A percentile compares a stretch with the other conserved stretches of the same genome.
Conservation (phyloP, 1,139 yeast genomes). For the Taphrina sp. region DNA sequence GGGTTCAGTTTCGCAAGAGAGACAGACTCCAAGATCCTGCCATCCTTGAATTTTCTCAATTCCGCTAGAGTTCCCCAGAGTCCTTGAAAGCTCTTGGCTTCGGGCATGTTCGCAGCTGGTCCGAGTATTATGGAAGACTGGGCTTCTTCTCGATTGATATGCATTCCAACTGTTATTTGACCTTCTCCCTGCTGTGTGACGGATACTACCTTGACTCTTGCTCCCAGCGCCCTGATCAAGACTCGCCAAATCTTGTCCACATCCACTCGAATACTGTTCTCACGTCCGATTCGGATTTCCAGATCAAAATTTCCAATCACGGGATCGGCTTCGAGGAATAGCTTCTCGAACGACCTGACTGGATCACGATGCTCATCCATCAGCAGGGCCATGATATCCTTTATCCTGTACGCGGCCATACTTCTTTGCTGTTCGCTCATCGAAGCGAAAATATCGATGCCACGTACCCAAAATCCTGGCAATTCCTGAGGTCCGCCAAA, state of each 20-base stretch:
- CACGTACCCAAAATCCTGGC: slow-evolving; percentile 8
- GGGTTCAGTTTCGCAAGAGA: slow-evolving; percentile 55
- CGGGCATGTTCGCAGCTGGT: slow-evolving; percentile 60
- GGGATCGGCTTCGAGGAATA: neutral
- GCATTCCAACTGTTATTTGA: slow-evolving; percentile 57
- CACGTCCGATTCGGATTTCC: neutral
- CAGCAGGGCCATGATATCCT: no score
- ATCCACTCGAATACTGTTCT: slow-evolving; percentile 40
- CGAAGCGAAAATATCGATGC: neutral
- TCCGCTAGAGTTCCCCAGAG: slow-evolving; percentile 92
- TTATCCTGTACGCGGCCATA: neutral
- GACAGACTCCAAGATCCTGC: slow-evolving; percentile 82
- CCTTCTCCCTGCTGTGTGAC: slow-evolving; percentile 38
- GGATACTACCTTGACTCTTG: slow-evolving; percentile 54
- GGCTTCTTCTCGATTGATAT: slow-evolving; percentile 68
- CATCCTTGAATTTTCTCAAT: slow-evolving; percentile 81
- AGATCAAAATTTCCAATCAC: slow-evolving; percentile 10
- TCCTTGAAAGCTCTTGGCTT: slow-evolving; percentile 62
- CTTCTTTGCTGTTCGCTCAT: slow-evolving; percentile 6
- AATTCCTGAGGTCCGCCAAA: neutral
- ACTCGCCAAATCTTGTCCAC: slow-evolving; percentile 61
- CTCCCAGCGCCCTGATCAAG: slow-evolving; percentile 64
- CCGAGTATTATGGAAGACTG: slow-evolving; percentile 52
- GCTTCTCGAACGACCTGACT: slow-evolving; percentile 4
- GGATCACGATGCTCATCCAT: slow-evolving; percentile 7